Conservation (phyloP, 176 grass and related monocot species). For the Eremochloa ophiuroides region DNA sequence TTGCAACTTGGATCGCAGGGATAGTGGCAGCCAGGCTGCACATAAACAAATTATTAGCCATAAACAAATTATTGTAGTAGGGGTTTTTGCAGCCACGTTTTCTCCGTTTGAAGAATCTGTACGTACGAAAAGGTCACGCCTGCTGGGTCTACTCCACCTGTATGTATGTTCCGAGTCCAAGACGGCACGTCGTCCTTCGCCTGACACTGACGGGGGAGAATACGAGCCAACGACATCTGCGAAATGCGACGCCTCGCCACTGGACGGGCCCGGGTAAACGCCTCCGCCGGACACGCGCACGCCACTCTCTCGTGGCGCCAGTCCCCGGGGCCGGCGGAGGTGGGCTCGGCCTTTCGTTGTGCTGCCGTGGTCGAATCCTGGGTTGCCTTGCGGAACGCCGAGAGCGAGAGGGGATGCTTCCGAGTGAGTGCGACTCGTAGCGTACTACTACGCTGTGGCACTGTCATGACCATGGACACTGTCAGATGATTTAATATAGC, state of each 20-base stretch:
- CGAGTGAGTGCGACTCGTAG: neutral
- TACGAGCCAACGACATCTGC: neutral
- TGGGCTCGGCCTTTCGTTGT: neutral
- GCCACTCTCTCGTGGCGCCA: neutral
- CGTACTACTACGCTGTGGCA: too few species aligned
- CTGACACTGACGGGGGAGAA: too few species aligned
- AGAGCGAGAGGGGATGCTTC: neutral
- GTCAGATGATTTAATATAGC: too few species aligned
- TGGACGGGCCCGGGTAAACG: conserved; percentile 16
- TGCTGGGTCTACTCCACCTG: too few species aligned
- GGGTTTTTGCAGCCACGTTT: neutral
- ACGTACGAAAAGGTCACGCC: neutral
- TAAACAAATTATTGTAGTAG: neutral
- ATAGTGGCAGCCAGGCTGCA: conserved; percentile 8
- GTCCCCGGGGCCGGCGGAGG: neutral
- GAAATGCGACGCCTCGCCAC: neutral
- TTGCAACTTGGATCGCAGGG: conserved; percentile 24
- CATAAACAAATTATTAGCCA: neutral
- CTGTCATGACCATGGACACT: too few species aligned
- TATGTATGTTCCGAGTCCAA: too few species aligned
- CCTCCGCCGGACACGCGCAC: neutral
- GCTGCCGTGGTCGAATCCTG: neutral
- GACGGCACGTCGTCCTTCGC: too few species aligned
- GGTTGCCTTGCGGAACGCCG: neutral
- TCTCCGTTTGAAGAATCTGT: conserved; percentile 25